phyloP scores from a whole-genome alignment of 2,329 filamentous ascomycete species.

The Alternaria viburni region DNA sequence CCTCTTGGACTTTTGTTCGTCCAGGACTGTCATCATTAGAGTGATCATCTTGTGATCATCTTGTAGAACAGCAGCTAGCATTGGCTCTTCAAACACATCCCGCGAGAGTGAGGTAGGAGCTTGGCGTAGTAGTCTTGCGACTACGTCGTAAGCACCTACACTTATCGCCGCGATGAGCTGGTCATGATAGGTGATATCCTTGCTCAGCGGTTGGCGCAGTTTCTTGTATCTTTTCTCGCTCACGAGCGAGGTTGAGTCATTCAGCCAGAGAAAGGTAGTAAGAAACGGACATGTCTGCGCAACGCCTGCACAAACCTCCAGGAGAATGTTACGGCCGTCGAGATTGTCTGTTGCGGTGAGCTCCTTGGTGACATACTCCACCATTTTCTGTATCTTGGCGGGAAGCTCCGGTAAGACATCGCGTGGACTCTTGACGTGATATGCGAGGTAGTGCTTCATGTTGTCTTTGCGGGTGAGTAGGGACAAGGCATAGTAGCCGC shows the following conservation, averaged over 20 bases:
- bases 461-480: not conserved
- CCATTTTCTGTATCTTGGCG: not conserved
- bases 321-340: not conserved
- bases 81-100: not conserved
- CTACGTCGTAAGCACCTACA: not conserved
- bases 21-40: not conserved
- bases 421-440: not conserved
- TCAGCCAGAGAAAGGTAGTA: not conserved
- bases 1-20: not conserved
- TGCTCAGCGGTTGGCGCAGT: not conserved
- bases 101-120: not conserved
- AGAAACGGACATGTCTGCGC: not conserved
- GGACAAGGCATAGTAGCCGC: rapidly evolving
- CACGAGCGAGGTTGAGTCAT: not conserved
- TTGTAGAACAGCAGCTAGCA: not conserved
- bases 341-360: not conserved
- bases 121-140: not conserved
- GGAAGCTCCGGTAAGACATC: not conserved
- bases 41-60: not conserved
- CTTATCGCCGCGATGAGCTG: not conserved
- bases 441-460: not conserved
- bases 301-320: not conserved
- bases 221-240: not conserved
- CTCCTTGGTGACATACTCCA: not conserved
- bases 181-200: not conserved